phyloP scores from a whole-genome alignment of 805 yeast genomes.

The Saccharomycopsis fodiens region DNA sequence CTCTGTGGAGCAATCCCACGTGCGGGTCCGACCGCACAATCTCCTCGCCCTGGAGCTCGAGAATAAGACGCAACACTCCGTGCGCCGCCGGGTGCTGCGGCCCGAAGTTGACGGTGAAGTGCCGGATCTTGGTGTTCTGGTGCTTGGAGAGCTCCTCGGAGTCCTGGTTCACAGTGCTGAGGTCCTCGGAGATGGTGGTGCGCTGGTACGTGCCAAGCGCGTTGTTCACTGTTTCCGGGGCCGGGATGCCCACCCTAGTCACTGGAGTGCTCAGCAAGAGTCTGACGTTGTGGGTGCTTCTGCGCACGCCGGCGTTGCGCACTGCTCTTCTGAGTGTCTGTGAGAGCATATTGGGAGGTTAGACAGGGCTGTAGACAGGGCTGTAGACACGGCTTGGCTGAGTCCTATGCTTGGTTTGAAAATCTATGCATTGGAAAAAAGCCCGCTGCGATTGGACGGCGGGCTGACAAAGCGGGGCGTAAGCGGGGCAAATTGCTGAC shows the following conservation, averaged over 20 bases:
- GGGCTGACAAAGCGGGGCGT: too few species aligned
- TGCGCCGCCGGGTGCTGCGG: constrained; percentile 96
- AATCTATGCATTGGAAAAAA: too few species aligned
- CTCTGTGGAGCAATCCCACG: constrained; percentile 80
- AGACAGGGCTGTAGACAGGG: too few species aligned
- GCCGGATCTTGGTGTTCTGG: constrained; percentile 54
- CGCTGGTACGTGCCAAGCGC: constrained; percentile 33
- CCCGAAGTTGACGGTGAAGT: constrained; percentile 84
- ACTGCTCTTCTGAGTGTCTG: too few species aligned
- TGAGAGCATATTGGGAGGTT: too few species aligned
- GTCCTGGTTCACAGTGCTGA: constrained; percentile 33
- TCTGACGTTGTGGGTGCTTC: too few species aligned
- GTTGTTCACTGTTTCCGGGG: constrained; percentile 28
- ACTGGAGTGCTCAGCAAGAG: too few species aligned
- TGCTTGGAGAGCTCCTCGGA: constrained; percentile 20
- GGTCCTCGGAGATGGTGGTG: constrained; percentile 25
- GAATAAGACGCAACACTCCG: constrained; percentile 80
- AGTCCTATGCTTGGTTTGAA: too few species aligned
- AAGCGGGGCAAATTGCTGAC: too few species aligned
- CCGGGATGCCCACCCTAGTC: constrained; percentile 19
- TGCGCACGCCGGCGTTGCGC: too few species aligned
- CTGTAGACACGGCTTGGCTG: too few species aligned
- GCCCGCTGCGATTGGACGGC: too few species aligned
- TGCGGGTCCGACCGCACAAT: constrained; percentile 84
- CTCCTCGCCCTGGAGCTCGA: constrained; percentile 85